A percentile compares a stretch with the other conserved stretches of the same genome.
phyloP scores from a whole-genome alignment of 2,329 filamentous ascomycete genomes.

The Penicillium sclerotiorum region DNA sequence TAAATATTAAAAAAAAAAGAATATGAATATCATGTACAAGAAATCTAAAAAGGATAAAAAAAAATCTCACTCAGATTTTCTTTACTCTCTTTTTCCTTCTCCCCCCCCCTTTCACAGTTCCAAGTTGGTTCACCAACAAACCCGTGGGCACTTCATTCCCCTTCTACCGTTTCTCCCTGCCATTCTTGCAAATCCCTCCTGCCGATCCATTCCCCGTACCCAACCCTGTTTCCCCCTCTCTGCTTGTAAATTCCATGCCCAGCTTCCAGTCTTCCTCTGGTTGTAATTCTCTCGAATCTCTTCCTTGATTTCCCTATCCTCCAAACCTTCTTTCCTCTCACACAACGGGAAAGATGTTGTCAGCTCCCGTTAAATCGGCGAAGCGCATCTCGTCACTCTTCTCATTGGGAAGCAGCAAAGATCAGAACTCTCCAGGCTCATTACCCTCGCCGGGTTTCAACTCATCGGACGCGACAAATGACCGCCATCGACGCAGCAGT shows the following conservation, averaged over 20 bases:
- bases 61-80: background rate
- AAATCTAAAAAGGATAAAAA: conserved; percentile 12
- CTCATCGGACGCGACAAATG: conserved; percentile 24
- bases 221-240: conserved; percentile 12
- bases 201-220: conserved; percentile 40
- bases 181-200: conserved; percentile 38
- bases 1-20: conserved; percentile 4
- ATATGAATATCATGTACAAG: too few relatives aligned
- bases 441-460: conserved; percentile 22
- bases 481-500: conserved; percentile 30
- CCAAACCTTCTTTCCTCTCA: conserved; percentile 7
- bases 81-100: conserved; percentile 1
- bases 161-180: conserved; percentile 14
- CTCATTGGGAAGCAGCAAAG: conserved; percentile 42
- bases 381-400: conserved; percentile 51
- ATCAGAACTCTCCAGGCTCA: conserved; percentile 32
- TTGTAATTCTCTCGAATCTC: too few relatives aligned
- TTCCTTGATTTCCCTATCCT: conserved; percentile 29
- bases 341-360: conserved; percentile 36
- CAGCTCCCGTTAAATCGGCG: conserved; percentile 46
- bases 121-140: background rate
- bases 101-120: background rate
- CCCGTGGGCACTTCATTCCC: conserved; percentile 5
- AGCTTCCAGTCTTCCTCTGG: conserved; percentile 14
- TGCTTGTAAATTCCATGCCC: conserved; percentile 17